Evolutionary conservation across 208 protist species (phyloP), one percentile per base, ranked within the genome.

Genomic region (Leptomonas seymouri): DNA sequence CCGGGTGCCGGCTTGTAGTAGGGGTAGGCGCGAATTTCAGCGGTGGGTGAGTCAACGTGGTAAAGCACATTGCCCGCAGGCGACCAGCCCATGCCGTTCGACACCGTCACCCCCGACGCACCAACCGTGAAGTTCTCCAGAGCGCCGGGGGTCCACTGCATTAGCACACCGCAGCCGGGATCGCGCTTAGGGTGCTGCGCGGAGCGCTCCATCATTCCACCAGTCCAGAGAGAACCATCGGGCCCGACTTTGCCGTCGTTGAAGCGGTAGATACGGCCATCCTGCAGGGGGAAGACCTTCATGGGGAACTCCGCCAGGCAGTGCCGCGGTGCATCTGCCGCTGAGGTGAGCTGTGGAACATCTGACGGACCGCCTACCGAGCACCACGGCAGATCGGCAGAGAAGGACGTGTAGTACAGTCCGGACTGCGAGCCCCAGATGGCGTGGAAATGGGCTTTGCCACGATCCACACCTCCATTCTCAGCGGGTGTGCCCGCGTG

Each of bases 201-300:
- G 9, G 71, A 65, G 23, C 71, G 71, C 62, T 76, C 55, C 71
- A 76, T 76, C 62, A 76, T 68, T 4, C 62, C 62, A 23, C 71
- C 71, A 2, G 54, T 39, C 62, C 71, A 76, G 23, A 76, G 62
- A n/a, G 62, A 59, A 21, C 56, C 53, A 30, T 76, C 71, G 1
- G 71, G 71, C 8, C 54, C 62, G 8, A 76, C 71, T 16, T 76
- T 76, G 25, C 71, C 62, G 45, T 76, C 70, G 62, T 76, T 76
- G 53, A 76, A 76, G 21, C 71, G 71, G 56, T 76, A 70, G 0
- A 70, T 50, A 3, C 71, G 71, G 0, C 62, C 62, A 0, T 12
- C 56, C 34, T 69, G 71, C 27, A 58, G 56, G 0, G 36, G n/a
- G 21, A 66, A 70, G 44, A 41, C 9, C 0, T 44, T 39, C 39